Evolutionary conservation across 2,329 filamentous ascomycete species (phyloP).

Genomic region (Talaromyces sp.): DNA sequence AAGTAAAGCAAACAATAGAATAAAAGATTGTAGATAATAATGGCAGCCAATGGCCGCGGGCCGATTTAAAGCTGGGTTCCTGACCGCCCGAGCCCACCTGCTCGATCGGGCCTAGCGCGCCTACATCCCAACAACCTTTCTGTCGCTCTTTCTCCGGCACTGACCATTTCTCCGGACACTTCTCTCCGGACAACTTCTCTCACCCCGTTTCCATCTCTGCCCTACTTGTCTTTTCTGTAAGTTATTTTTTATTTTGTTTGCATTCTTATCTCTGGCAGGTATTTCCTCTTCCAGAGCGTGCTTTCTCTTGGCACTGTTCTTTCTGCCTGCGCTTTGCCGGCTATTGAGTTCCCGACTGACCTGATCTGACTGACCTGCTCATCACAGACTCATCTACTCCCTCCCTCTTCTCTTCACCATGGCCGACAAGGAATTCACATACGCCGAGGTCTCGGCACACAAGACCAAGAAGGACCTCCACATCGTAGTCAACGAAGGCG

Average conservation of each 20-base stretch:
- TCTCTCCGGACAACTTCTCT: background rate
- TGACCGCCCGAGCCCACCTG: background rate
- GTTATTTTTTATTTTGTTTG: background rate
- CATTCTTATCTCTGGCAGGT: background rate
- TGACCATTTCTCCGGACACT: background rate
- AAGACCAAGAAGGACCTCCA: slow-evolving; percentile 89
- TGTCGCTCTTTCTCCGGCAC: background rate
- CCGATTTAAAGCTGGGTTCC: background rate
- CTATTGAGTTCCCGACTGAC: background rate
- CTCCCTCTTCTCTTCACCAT: slow-evolving; percentile 32
- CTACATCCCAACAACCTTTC: background rate
- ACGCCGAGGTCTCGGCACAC: slow-evolving; percentile 77
- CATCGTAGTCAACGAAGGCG: slow-evolving; percentile 90
- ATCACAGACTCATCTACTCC: background rate
- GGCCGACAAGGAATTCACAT: slow-evolving; percentile 62
- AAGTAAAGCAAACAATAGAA: background rate
- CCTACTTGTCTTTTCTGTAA: background rate
- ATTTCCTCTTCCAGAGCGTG: background rate
- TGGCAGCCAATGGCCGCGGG: background rate
- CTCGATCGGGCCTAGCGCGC: background rate
- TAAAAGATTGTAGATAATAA: background rate
- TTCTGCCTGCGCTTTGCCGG: background rate
- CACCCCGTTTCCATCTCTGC: background rate
- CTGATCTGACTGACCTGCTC: background rate
- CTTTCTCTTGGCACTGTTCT: background rate